Evolutionary conservation across 139 green algal genomes (phyloP), one percentile per base, ranked within the genome.

Genomic region (Micractinium conductrix): DNA sequence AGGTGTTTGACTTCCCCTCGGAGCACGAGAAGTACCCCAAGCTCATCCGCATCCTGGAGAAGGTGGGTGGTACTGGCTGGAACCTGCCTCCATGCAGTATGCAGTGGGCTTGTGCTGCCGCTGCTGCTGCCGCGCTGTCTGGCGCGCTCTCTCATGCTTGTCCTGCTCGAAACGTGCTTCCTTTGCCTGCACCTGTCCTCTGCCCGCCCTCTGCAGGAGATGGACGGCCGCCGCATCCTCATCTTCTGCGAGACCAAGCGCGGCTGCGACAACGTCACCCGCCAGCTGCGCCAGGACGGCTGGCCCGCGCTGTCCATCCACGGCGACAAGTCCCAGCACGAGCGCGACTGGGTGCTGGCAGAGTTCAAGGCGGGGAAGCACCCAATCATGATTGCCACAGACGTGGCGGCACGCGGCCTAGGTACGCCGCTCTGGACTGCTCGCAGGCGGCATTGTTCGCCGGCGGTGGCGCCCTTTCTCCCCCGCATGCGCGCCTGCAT

Each of bases 171-270:
- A 28, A n/a, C n/a, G n/a, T n/a, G n/a, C 48, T 68, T 48, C 14
- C 50, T 4, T 28, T 67, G 10, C 45, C 28, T 44, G 1, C 45
- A 4, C 42, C 30, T 4, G 42, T 5, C 28, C 71, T 21, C 43
- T 38, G 1, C 71, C 37, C n/a, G n/a, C 37, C 3, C 24, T 37
- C 38, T 43, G 80, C 72, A 87, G 35, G 91, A 98, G 84, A 98
- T 98, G 95, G 93, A 96, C 65, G 93, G 93, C 74, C 80, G 69
- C 68, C 85, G 90, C 55, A 89, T 94, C 67, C 75, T 93, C 1
- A 91, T 99, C 48, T 99, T 99, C 89, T 93, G 92, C 78, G 95
- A 98, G 70, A 99, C 96, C 72, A 99, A 99, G 90, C 91, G 93
- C 26, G 91, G 91, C 50, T 98, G 95, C 88, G 96, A 99, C 86